A percentile compares a stretch with the other conserved stretches of the same genome.
phyloP scores from a whole-genome alignment of 2,329 filamentous ascomycete species.

The Talaromyces verruculosus region DNA sequence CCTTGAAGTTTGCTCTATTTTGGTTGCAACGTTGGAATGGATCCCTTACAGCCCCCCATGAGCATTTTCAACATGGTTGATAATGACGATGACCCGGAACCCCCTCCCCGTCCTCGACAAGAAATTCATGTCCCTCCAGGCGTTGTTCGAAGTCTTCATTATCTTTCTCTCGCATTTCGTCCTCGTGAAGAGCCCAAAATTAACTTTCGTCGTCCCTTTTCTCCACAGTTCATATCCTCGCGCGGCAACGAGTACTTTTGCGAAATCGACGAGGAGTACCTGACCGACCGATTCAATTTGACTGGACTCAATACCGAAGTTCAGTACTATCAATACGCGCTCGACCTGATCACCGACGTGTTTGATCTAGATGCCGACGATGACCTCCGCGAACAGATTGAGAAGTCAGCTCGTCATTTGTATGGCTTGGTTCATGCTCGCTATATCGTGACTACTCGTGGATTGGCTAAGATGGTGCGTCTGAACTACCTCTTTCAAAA shows the following conservation, averaged over 20 bases:
- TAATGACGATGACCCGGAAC: slow-evolving; percentile 7
- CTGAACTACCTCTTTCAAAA: slow-evolving; percentile 25
- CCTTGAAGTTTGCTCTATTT: background rate
- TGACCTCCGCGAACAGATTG: slow-evolving; percentile 95
- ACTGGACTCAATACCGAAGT: slow-evolving; percentile 97
- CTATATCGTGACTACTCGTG: slow-evolving; percentile 94
- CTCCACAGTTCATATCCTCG: slow-evolving; percentile 87
- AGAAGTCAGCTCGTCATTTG: slow-evolving; percentile 92
- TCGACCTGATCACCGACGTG: slow-evolving; percentile 95
- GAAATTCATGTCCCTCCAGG: slow-evolving; percentile 9
- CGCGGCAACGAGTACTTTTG: slow-evolving; percentile 99
- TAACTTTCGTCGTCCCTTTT: slow-evolving; percentile 22
- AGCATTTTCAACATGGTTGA: slow-evolving; percentile 18
- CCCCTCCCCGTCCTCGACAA: slow-evolving; percentile 8
- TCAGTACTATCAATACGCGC: slow-evolving; percentile 97
- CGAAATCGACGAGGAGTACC: slow-evolving; percentile 98
- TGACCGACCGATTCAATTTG: slow-evolving; percentile 96
- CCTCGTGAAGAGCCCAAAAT: slow-evolving; percentile 13
- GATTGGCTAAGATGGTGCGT: slow-evolving; percentile 88
- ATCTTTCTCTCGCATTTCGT: slow-evolving; percentile 20
- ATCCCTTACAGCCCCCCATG: background rate
- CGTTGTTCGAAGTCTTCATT: slow-evolving; percentile 14
- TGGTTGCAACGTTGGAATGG: slow-evolving; percentile 12
- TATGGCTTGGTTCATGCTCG: slow-evolving; percentile 95
- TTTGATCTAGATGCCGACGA: slow-evolving; percentile 99